phyloP scores from a whole-genome alignment of 176 grass and related monocot genomes.

The Rhynchospora tenuis region DNA sequence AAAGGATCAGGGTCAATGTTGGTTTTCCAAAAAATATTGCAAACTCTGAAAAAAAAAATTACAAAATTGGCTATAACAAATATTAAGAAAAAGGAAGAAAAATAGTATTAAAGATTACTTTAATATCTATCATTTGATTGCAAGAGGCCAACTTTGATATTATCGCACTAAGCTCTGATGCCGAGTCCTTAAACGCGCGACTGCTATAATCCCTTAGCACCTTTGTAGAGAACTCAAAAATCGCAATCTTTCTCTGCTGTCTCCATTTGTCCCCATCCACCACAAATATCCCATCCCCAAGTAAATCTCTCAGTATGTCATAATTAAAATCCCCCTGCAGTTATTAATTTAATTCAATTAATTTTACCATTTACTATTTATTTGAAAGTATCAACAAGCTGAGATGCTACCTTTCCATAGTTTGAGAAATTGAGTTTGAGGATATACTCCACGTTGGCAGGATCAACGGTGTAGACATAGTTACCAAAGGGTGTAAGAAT shows the following conservation, averaged over 20 bases:
- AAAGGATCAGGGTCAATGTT: too few species aligned
- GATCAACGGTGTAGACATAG: conserved; percentile 67
- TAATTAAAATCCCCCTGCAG: conserved; percentile 32
- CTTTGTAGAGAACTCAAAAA: conserved; percentile 61
- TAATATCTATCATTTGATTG: conserved; percentile 33
- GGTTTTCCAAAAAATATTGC: too few species aligned
- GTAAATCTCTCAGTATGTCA: conserved; percentile 35
- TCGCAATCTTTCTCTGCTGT: conserved; percentile 73
- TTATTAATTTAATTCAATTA: not conserved
- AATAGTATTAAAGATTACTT: conserved; percentile 6
- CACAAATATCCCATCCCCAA: conserved; percentile 79
- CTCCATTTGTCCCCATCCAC: conserved; percentile 77
- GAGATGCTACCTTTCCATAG: conserved; percentile 51
- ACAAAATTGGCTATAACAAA: not conserved
- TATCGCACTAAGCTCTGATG: conserved; percentile 37
- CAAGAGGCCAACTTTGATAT: conserved; percentile 23
- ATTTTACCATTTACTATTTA: too few species aligned
- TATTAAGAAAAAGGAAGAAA: not conserved
- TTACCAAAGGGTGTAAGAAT: conserved; percentile 14
- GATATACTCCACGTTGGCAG: conserved; percentile 59
- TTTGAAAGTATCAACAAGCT: too few species aligned
- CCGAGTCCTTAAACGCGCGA: conserved; percentile 50
- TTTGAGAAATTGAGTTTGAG: conserved; percentile 76
- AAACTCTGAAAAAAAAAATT: too few species aligned
- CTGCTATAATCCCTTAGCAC: conserved; percentile 65